A percentile compares a stretch with the other conserved stretches of the same genome.
Conservation (phyloP, 2,329 filamentous ascomycete genomes). For the Fusarium virguliforme region DNA sequence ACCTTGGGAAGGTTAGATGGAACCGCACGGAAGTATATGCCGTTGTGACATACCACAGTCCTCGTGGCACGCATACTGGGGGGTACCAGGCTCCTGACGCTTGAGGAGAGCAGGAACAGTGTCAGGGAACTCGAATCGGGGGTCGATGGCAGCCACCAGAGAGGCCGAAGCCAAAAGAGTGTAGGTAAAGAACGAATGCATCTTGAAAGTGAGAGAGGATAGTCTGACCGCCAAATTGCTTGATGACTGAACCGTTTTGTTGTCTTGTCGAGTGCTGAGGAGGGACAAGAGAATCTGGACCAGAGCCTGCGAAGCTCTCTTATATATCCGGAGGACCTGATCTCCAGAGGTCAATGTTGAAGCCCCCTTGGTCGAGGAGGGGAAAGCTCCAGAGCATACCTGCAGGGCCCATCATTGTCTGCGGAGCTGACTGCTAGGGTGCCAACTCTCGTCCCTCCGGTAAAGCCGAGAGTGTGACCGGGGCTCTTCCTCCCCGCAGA, state of each 20-base stretch:
- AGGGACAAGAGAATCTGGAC: neutral
- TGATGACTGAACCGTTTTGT: neutral
- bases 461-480: neutral
- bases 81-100: conserved; percentile 63
- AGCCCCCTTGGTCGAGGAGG: neutral
- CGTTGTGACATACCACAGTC: conserved; percentile 61
- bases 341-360: neutral
- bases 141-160: conserved; percentile 31
- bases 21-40: neutral
- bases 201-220: conserved; percentile 26
- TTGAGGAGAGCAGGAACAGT: conserved; percentile 52
- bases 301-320: conserved; percentile 9
- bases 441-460: conserved; percentile 5
- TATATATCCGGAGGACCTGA: conserved; percentile 23
- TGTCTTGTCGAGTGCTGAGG: conserved; percentile 12
- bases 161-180: conserved; percentile 44
- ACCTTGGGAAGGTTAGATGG: conserved; percentile 19
- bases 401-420: neutral
- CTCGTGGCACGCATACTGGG: conserved; percentile 63
- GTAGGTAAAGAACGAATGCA: conserved; percentile 39
- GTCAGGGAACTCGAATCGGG: conserved; percentile 55
- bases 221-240: conserved; percentile 11
- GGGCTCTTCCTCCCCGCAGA: neutral
- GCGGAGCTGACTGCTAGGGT: neutral
- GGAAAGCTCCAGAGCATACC: conserved; percentile 7